Evolutionary conservation across 306 rosid genomes (phyloP).

Genomic region (Vicia faba): DNA sequence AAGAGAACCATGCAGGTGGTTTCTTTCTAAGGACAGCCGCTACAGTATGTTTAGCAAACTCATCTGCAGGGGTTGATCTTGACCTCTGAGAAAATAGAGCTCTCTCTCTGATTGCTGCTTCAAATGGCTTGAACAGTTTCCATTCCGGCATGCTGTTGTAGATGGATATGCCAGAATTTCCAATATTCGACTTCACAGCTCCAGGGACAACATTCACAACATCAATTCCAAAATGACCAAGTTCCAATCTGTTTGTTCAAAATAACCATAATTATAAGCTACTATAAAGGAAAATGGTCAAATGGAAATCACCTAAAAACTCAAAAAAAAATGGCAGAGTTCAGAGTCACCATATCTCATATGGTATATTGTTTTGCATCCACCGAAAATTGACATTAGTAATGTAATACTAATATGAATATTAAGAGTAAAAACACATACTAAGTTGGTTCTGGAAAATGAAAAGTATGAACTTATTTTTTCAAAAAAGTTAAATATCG

Average conservation of each 20-base stretch:
- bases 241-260: constrained; percentile 59
- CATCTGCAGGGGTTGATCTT: constrained; percentile 70
- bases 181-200: constrained; percentile 74
- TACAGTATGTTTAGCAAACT: constrained; percentile 71
- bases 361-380: too few relatives aligned
- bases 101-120: constrained; percentile 62
- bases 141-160: constrained; percentile 74
- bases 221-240: constrained; percentile 73
- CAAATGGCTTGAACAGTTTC: constrained; percentile 69
- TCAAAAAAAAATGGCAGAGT: constrained; percentile 14
- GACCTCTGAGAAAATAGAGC: constrained; percentile 57
- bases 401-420: too few relatives aligned
- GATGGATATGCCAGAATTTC: constrained; percentile 50
- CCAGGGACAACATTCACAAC: constrained; percentile 87
- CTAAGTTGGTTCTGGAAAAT: too few relatives aligned
- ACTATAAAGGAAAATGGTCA: not conserved
- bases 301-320: not conserved
- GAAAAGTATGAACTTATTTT: too few relatives aligned
- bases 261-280: not conserved
- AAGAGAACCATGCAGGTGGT: constrained; percentile 85
- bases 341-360: not conserved
- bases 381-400: too few relatives aligned
- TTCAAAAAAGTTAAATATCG: too few relatives aligned
- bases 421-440: too few relatives aligned
- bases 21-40: constrained; percentile 63